Evolutionary conservation across 306 rosid species (phyloP), one percentile per base, ranked within the genome.

Genomic region (Castanea crenata): DNA sequence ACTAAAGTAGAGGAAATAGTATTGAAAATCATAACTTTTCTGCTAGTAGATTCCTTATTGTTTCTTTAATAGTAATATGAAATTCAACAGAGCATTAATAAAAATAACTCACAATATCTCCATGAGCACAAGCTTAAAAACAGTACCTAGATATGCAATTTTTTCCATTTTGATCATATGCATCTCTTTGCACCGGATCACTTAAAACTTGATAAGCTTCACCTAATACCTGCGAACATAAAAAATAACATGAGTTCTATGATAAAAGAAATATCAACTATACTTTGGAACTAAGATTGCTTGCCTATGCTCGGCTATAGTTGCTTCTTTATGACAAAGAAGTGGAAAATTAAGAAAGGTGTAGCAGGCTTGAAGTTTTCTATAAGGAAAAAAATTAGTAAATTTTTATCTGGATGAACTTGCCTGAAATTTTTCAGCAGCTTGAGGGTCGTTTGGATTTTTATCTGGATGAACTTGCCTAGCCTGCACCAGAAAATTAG

Each of bases 381-480:
- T 29, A 15, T n/a, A 16, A 27, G 16, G 41, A 5, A 75, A 75
- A 21, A 59, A 19, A 31, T 11, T 21, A 29, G 6, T 19, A 4
- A 41, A 61, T 38, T 38, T 38, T 38, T 7, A 38, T 38, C 46
- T 38, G 0, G 46, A 29, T 38, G 74, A 55, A 86, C 79, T 65
- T 87, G 64, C 93, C 92, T 93, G 96, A 65, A 95, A 93, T 52
- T 88, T 91, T 70, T 91, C 90, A 10, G 99, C 96, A 29, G 98
- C 96, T 16, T 79, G 89, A 78, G 98, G 96, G 81, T 95, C 99
- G 55, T 92, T 88, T 15, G 87, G 92, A 83, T 90, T 95, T 83
- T 92, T 90, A 85, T 95, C 99, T 1, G 98, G 99, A 91, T 95
- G 99, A 76, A 93, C 97, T 90, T 83, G 96, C 89, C 89, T 90